These are phyloP conservation scores for Phytophthora pluvialis DNA, from an alignment of 352 stramenopile species.

Conservation along the genomic window DNA sequence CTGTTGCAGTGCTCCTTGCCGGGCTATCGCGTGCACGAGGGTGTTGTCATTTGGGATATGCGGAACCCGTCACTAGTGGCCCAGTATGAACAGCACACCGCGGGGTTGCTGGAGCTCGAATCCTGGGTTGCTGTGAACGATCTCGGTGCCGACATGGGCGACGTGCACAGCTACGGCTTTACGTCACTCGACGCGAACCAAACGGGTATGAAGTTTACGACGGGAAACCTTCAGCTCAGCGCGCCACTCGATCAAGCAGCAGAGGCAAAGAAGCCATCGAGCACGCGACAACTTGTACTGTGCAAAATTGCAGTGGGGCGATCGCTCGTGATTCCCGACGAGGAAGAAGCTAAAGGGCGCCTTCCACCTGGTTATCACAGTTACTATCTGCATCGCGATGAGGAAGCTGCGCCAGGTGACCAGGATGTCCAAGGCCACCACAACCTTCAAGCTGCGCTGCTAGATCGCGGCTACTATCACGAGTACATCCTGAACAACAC, in stretches of 20 bases:
- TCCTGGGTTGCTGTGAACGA: constrained; percentile 80
- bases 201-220: constrained; percentile 71
- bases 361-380: constrained; percentile 78
- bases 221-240: constrained; percentile 57
- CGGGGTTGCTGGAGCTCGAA: constrained; percentile 69
- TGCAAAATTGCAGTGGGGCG: constrained; percentile 78
- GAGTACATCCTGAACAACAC: constrained; percentile 78
- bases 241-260: constrained; percentile 16
- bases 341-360: constrained; percentile 46
- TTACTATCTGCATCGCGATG: constrained; percentile 57
- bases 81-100: constrained; percentile 61
- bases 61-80: constrained; percentile 57
- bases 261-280: constrained; percentile 29
- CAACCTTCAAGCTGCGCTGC: constrained; percentile 16
- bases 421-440: constrained; percentile 15
- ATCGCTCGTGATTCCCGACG: constrained; percentile 55
- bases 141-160: constrained; percentile 60
- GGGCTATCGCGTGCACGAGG: constrained; percentile 57
- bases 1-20: constrained; percentile 70
- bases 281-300: constrained; percentile 65
- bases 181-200: constrained; percentile 52
- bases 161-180: constrained; percentile 63
- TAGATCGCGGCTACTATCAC: constrained; percentile 63
- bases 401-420: constrained; percentile 5
- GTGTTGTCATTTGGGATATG: constrained; percentile 79